Evolutionary conservation across 78 protist genomes (phyloP).

Genomic region (Dictyostelium firmibasis): DNA sequence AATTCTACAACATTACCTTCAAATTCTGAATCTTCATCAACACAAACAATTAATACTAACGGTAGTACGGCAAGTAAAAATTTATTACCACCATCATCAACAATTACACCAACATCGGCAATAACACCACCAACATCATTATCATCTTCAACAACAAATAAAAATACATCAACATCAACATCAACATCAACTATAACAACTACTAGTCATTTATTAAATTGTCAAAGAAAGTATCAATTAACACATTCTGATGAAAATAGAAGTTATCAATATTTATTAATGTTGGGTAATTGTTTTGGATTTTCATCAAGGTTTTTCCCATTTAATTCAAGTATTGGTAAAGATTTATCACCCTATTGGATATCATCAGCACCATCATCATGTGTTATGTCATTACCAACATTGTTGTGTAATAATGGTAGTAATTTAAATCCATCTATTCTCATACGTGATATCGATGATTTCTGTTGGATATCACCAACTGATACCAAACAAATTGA

Average conservation of each 20-base stretch:
- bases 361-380: constrained; percentile 45
- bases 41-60: background rate
- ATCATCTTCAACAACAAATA: background rate
- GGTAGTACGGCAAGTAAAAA: background rate
- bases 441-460: constrained; percentile 55
- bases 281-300: constrained; percentile 32
- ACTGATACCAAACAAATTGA: background rate
- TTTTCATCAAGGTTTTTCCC: constrained; percentile 8
- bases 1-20: background rate
- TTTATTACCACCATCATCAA: background rate
- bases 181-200: background rate
- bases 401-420: background rate
- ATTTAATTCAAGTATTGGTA: constrained; percentile 23
- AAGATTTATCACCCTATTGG: constrained; percentile 20
- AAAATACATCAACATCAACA: background rate
- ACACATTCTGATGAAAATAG: constrained; percentile 55
- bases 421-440: constrained; percentile 11
- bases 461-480: constrained; percentile 75
- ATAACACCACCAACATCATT: background rate
- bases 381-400: constrained; percentile 19
- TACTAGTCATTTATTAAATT: background rate
- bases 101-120: background rate
- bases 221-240: constrained; percentile 51
- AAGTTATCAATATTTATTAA: constrained; percentile 32
- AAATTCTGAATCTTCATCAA: background rate